Conservation (phyloP, 1,139 yeast genomes). For the Yarrowia galli region DNA sequence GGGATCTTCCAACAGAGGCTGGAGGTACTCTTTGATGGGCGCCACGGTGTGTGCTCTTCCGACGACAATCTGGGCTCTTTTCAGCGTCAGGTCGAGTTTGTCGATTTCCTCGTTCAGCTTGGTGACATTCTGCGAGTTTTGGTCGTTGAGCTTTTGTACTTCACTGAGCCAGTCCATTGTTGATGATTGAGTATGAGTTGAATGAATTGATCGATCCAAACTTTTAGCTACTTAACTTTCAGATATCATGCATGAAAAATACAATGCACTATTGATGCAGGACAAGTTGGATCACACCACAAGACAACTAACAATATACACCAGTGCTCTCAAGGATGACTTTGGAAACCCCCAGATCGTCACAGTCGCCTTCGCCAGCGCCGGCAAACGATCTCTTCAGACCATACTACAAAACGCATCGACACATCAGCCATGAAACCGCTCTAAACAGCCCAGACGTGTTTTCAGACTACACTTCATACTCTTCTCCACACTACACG, state of each 20-base stretch:
- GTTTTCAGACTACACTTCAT: neutral
- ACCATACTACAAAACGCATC: constrained; percentile 36
- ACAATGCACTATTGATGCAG: neutral
- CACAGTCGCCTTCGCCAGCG: constrained; percentile 16
- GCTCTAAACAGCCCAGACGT: constrained; percentile 7
- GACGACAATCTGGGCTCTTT: constrained; percentile 18
- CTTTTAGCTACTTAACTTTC: neutral
- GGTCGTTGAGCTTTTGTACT: constrained; percentile 32
- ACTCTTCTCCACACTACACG: constrained; percentile 8
- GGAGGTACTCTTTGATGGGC: constrained; percentile 23
- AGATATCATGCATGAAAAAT: constrained; percentile 16
- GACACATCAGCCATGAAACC: constrained; percentile 15
- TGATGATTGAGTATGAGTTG: no score
- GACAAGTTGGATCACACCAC: neutral
- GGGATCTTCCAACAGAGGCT: constrained; percentile 26
- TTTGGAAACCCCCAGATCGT: neutral
- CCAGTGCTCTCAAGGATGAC: neutral
- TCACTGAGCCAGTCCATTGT: constrained; percentile 29
- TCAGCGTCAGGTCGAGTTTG: constrained; percentile 26
- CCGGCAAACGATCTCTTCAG: constrained; percentile 33
- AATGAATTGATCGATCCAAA: neutral
- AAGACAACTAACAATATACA: no score
- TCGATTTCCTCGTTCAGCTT: constrained; percentile 20
- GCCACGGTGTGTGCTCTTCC: constrained; percentile 33
- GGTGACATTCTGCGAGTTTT: constrained; percentile 26